These are phyloP conservation scores for Kwoniella dejecticola DNA, from an alignment of 768 basidiomycete genomes.

Conservation along the genomic window DNA sequence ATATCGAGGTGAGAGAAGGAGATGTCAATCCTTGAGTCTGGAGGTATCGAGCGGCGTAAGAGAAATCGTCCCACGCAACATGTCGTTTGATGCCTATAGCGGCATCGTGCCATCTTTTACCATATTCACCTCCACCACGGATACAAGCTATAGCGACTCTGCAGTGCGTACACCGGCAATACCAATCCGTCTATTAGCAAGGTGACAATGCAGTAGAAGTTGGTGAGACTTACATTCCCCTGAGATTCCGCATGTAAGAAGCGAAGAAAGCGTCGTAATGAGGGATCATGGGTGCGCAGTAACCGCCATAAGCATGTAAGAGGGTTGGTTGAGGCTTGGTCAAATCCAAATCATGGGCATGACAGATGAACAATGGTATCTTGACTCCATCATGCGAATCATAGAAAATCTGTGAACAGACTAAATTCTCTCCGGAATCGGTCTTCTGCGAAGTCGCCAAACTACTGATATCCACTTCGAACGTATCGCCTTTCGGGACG, in stretches of 20 bases:
- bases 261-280: slow-evolving; percentile 20
- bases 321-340: slow-evolving; percentile 16
- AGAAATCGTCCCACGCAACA: slow-evolving; percentile 24
- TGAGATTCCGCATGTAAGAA: slow-evolving; percentile 19
- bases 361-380: slow-evolving; percentile 24
- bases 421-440: slow-evolving; percentile 8
- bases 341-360: slow-evolving; percentile 19
- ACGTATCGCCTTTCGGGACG: background rate
- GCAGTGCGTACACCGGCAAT: background rate
- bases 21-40: slow-evolving; percentile 16
- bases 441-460: background rate
- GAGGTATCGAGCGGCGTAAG: slow-evolving; percentile 19
- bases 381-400: slow-evolving; percentile 14
- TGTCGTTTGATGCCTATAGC: slow-evolving; percentile 14
- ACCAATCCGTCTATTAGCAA: background rate
- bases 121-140: slow-evolving; percentile 26
- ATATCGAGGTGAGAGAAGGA: slow-evolving; percentile 13
- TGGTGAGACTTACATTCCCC: slow-evolving; percentile 27
- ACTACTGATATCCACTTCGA: slow-evolving; percentile 14
- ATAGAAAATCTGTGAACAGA: slow-evolving; percentile 25
- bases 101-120: slow-evolving; percentile 23
- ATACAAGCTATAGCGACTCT: slow-evolving; percentile 25
- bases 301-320: slow-evolving; percentile 26
- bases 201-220: too few relatives aligned
- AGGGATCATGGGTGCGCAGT: slow-evolving; percentile 11